These are phyloP conservation scores for Ceratobasidium sp. DNA, from an alignment of 1,284 basidiomycete genomes.

Conservation along the genomic window DNA sequence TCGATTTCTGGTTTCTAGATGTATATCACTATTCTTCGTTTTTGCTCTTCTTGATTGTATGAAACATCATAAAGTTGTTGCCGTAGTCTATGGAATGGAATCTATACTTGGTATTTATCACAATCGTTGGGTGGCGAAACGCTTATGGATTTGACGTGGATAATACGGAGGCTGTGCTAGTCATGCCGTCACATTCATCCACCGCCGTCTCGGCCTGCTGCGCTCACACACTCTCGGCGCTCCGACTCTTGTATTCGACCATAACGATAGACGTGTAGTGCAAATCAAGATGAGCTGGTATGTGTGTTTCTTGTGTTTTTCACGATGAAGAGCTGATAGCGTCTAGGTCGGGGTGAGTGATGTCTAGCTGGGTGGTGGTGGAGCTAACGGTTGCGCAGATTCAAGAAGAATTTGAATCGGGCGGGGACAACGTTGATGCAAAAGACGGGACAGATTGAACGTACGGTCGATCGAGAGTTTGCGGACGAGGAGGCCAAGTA, in stretches of 20 bases:
- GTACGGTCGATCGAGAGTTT: constrained; percentile 94
- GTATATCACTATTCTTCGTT: constrained; percentile 28
- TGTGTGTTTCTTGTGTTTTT: not conserved
- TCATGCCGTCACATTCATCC: not conserved
- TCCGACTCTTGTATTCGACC: not conserved
- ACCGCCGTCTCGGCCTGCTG: not conserved
- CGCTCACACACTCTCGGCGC: constrained; percentile 1
- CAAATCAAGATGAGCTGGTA: constrained; percentile 26
- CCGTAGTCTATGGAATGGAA: constrained; percentile 11
- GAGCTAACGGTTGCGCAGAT: constrained; percentile 55
- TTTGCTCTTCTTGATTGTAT: constrained; percentile 32
- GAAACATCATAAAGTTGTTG: no score
- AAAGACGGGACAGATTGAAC: constrained; percentile 97
- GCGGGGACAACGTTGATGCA: constrained; percentile 93
- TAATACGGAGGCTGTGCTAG: constrained; percentile 13
- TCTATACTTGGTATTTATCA: no score
- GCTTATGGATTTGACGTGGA: constrained; percentile 1
- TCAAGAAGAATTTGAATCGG: constrained; percentile 94
- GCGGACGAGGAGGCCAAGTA: constrained; percentile 91
- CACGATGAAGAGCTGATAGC: no score
- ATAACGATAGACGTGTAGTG: constrained; percentile 7
- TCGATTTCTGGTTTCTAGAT: constrained; percentile 14
- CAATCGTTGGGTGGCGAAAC: not conserved
- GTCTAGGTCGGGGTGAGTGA: constrained; percentile 30
- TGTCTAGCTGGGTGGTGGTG: not conserved